Evolutionary conservation across 2,329 filamentous ascomycete genomes (phyloP).

Genomic region (Diplocarpon mali): DNA sequence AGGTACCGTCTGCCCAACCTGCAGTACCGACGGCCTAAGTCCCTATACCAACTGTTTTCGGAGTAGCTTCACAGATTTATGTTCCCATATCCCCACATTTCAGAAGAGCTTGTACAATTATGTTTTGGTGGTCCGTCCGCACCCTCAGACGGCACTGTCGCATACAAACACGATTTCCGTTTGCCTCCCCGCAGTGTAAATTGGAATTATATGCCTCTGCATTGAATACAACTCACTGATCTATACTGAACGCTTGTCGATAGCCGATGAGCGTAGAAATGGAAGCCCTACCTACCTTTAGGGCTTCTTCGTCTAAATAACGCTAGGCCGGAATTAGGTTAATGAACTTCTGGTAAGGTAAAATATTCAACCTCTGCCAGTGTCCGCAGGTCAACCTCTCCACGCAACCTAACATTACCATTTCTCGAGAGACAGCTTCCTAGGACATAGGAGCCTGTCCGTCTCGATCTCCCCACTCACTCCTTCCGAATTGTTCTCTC

Average conservation of each 20-base stretch:
- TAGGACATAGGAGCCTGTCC: constrained; percentile 28
- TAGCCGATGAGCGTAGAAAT: background rate
- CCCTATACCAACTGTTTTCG: background rate
- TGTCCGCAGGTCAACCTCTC: background rate
- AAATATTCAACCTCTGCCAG: background rate
- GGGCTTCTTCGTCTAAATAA: constrained; percentile 2
- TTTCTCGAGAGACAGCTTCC: constrained; percentile 30
- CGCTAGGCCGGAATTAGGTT: constrained; percentile 1
- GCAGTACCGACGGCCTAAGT: no score
- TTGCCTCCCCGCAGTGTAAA: background rate
- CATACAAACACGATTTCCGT: background rate
- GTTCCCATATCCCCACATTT: background rate
- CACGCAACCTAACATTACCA: constrained; percentile 8
- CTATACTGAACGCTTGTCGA: background rate
- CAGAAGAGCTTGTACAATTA: background rate
- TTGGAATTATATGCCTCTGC: background rate
- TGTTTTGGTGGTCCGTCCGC: background rate
- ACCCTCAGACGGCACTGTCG: background rate
- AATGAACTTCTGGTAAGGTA: background rate
- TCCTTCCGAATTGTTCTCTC: constrained; percentile 28
- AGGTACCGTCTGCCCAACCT: no score
- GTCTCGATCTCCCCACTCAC: constrained; percentile 23
- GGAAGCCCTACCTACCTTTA: constrained; percentile 2
- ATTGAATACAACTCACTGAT: no score
- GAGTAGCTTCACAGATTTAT: background rate